Evolutionary conservation across 2,329 filamentous ascomycete species (phyloP).

Genomic region (Paraphaeosphaeria sporulosa): DNA sequence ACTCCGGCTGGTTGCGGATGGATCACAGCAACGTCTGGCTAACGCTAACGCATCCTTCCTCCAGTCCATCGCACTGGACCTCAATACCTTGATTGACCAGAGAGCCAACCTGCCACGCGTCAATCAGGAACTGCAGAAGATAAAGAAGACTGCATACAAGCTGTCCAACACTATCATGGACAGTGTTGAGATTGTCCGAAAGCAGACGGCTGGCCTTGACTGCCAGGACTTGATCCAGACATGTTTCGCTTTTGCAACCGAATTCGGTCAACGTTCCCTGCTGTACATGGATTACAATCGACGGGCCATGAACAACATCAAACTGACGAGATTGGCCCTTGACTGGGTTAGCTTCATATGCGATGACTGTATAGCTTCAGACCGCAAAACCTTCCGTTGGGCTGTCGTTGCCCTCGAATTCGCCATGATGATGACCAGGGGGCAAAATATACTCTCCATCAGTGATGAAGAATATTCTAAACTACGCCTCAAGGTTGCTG

Average conservation of each 20-base stretch:
- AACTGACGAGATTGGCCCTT: constrained; percentile 88
- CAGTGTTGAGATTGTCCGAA: constrained; percentile 90
- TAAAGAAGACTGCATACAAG: constrained; percentile 94
- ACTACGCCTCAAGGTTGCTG: constrained; percentile 86
- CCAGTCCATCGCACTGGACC: constrained; percentile 79
- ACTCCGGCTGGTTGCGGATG: constrained; percentile 85
- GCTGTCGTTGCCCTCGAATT: constrained; percentile 95
- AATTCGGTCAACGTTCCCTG: constrained; percentile 94
- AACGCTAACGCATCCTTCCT: constrained; percentile 81
- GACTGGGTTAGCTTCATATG: constrained; percentile 99
- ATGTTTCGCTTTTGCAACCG: constrained; percentile 98
- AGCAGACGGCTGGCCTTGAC: constrained; percentile 81
- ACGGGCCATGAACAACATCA: constrained; percentile 95
- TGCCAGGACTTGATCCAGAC: constrained; percentile 97
- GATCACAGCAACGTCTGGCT: constrained; percentile 78
- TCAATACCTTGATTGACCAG: constrained; percentile 90
- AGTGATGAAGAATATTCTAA: constrained; percentile 86
- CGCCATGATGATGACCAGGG: constrained; percentile 95
- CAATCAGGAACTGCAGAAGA: constrained; percentile 88
- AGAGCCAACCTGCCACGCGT: constrained; percentile 93
- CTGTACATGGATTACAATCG: constrained; percentile 96
- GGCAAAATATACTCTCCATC: constrained; percentile 89
- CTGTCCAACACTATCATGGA: constrained; percentile 99
- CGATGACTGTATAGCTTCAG: constrained; percentile 92
- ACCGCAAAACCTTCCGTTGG: constrained; percentile 97